Evolutionary conservation across 2,329 filamentous ascomycete genomes (phyloP), one percentile per base, ranked within the genome.

Genomic region (Epichloe elymi): DNA sequence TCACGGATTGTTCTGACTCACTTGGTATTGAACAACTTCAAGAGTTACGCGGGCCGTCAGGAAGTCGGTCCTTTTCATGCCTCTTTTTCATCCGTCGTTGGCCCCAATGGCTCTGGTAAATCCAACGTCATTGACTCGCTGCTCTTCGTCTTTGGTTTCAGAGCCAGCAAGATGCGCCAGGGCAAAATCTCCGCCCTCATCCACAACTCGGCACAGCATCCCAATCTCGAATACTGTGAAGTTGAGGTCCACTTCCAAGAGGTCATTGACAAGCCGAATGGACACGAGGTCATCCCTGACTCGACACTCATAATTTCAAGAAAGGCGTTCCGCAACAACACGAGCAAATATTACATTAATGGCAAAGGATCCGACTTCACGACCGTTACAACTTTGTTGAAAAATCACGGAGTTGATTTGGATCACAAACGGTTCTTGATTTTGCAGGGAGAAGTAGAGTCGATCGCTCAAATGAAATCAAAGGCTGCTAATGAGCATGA

Each of bases 371-470:
- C 91, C 36, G 95, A 87, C 62, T 98, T 96, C 65, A 97, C 90
- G 0, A 79, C 83, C 0, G 93, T 98, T 30, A 96, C 90, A 0
- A 88, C 84, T 0, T 74, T 98, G 14, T 78, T 98, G 8, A 85
- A 85, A 52, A 88, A 89, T 20, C 82, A 87, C 23, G 94, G 93
- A 2, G 87, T 98, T 15, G 93, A 98, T 70, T 75, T 98, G 20
- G 93, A 98, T 62, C 93, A 98, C 71, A 98, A 98, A 70, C 87
- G 93, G 54, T 98, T 98, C 70, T 72, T 98, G 50, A 98, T 98
- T 62, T 73, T 98, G 11, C 93, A 98, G 67, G 93, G 93, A 62
- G 93, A 98, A 66, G 93, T 98, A 53, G 93, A 98, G 67, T 96
- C 91, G 0, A 98, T 98, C 63, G 91, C 93, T 6, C 93, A 97